Evolutionary conservation across 2,329 filamentous ascomycete genomes (phyloP).

Genomic region (Cyphellophora attinorum): DNA sequence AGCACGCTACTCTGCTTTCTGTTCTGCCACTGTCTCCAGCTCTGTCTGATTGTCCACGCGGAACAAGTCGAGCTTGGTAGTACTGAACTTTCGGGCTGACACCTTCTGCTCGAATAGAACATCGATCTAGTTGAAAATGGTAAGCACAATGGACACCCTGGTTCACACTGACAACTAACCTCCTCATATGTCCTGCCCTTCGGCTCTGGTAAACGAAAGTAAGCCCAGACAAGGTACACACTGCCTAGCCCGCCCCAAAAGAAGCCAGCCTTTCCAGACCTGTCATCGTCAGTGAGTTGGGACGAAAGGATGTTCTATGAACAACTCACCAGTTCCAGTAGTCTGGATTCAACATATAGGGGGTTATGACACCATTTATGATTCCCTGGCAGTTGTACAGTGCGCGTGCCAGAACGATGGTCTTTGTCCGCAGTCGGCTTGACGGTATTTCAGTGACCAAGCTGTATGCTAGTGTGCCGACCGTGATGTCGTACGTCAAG

Average conservation of each 20-base stretch:
- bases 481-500: constrained; percentile 45
- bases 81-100: constrained; percentile 26
- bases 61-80: constrained; percentile 24
- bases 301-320: too few relatives aligned
- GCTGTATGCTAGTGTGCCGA: constrained; percentile 46
- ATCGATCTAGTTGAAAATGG: too few relatives aligned
- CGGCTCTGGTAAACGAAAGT: constrained; percentile 32
- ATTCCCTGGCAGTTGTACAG: constrained; percentile 33
- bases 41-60: too few relatives aligned
- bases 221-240: constrained; percentile 28
- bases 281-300: too few relatives aligned
- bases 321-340: constrained; percentile 27
- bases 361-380: constrained; percentile 19
- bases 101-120: constrained; percentile 31
- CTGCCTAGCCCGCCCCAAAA: constrained; percentile 28
- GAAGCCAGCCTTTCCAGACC: constrained; percentile 25
- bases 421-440: constrained; percentile 45
- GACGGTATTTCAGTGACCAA: constrained; percentile 46
- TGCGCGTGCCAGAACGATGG: constrained; percentile 43
- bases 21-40: too few relatives aligned
- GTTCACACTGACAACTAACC: too few relatives aligned
- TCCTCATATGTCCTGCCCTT: constrained; percentile 31
- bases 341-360: constrained; percentile 19
- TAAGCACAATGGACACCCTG: too few relatives aligned
- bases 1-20: too few relatives aligned